Conservation (phyloP, 1,284 basidiomycete species). For the Ganoderma sinense region DNA sequence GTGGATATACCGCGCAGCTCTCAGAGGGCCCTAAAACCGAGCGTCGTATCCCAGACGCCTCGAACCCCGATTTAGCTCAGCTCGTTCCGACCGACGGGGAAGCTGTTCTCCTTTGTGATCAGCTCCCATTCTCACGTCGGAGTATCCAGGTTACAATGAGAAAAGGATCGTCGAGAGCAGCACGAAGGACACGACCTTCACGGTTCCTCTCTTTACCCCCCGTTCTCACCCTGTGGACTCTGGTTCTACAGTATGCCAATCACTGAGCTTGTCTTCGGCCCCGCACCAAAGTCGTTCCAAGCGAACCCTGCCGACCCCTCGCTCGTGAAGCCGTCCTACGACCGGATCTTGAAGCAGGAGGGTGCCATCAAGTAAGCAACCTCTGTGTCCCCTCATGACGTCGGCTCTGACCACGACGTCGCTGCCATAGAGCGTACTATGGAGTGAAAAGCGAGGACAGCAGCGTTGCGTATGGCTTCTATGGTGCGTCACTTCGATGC, state of each 20-base stretch:
- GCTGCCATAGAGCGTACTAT: conserved; percentile 26
- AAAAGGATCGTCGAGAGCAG: not conserved
- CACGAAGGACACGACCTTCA: conserved; percentile 6
- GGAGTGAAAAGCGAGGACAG: conserved; percentile 33
- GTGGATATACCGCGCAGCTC: not conserved
- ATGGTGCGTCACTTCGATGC: conserved; percentile 16
- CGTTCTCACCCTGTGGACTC: not conserved
- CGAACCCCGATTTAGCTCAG: not conserved
- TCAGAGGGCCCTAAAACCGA: not conserved
- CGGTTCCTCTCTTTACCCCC: not conserved
- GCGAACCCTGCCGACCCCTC: conserved; percentile 19
- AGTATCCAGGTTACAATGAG: conserved; percentile 6
- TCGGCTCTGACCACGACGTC: not conserved
- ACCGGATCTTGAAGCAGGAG: conserved; percentile 27
- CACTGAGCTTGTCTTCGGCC: conserved; percentile 23
- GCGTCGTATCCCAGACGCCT: not conserved
- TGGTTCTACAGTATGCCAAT: conserved; percentile 13
- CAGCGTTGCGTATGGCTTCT: conserved; percentile 26
- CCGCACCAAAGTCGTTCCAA: conserved; percentile 17
- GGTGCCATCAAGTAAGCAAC: conserved; percentile 31
- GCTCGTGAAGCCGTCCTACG: conserved; percentile 15
- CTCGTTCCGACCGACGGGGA: not conserved
- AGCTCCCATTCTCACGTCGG: conserved; percentile 5
- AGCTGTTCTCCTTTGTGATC: not conserved
- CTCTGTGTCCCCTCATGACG: not conserved